Evolutionary conservation across 306 rosid genomes (phyloP).

Genomic region (Vigna angularis): DNA sequence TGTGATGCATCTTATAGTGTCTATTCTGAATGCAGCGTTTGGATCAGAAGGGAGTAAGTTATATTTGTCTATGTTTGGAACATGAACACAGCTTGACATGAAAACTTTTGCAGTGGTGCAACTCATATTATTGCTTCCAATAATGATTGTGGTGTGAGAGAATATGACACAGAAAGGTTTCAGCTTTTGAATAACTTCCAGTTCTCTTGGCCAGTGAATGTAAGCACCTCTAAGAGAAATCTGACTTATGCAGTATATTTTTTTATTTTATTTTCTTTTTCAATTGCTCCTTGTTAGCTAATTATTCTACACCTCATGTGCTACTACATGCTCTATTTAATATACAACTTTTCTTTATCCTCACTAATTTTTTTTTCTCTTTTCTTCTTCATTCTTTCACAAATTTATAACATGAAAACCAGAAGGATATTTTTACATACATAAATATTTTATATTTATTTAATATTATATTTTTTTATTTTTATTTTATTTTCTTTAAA

Average conservation of each 20-base stretch:
- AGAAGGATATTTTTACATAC: too few relatives aligned
- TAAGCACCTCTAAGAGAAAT: constrained; percentile 52
- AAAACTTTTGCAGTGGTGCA: constrained; percentile 70
- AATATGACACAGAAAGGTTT: constrained; percentile 81
- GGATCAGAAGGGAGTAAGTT: constrained; percentile 69
- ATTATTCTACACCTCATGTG: too few relatives aligned
- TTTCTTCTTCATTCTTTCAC: too few relatives aligned
- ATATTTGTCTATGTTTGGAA: constrained; percentile 23
- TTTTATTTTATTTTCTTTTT: background rate
- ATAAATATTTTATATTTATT: too few relatives aligned
- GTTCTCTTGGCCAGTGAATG: constrained; percentile 93
- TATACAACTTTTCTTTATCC: too few relatives aligned
- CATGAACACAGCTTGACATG: constrained; percentile 39
- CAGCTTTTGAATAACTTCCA: constrained; percentile 77
- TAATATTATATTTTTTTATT: too few relatives aligned
- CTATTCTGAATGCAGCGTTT: constrained; percentile 65
- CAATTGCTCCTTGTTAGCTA: too few relatives aligned
- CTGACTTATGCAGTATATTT: constrained; percentile 6
- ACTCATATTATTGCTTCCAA: constrained; percentile 81
- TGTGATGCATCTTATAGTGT: constrained; percentile 35
- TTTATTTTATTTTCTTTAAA: too few relatives aligned
- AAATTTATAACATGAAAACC: too few relatives aligned
- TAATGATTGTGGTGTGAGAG: constrained; percentile 78
- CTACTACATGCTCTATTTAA: too few relatives aligned
- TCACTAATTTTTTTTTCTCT: too few relatives aligned